Conservation (phyloP, 2,329 filamentous ascomycete species). For the Pezicula rhizophila region DNA sequence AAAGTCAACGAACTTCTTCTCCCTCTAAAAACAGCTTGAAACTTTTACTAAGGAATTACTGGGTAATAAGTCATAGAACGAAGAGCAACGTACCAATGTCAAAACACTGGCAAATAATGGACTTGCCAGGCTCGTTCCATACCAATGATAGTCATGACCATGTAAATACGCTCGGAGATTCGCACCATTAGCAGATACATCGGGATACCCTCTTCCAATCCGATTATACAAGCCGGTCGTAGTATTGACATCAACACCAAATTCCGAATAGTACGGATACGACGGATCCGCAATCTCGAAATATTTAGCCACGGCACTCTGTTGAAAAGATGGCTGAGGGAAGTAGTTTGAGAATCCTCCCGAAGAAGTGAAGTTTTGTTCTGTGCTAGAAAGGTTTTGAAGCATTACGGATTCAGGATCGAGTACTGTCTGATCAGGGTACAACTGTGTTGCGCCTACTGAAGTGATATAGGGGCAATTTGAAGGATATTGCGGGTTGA, state of each 20-base stretch:
- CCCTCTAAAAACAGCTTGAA: neutral
- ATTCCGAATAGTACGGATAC: conserved; percentile 1
- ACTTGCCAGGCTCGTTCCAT: conserved; percentile 11
- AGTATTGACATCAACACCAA: neutral
- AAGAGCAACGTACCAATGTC: neutral
- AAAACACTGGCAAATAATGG: neutral
- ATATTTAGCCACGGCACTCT: neutral
- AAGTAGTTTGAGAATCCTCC: conserved; percentile 8
- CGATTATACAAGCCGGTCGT: conserved; percentile 25
- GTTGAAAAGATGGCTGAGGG: neutral
- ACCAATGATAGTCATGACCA: conserved; percentile 7
- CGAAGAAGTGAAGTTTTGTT: conserved; percentile 22
- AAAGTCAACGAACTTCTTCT: conserved; percentile 28
- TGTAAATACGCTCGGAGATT: neutral
- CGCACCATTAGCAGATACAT: conserved; percentile 28
- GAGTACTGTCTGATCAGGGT: conserved; percentile 24
- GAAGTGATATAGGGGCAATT: conserved; percentile 31
- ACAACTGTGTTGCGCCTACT: conserved; percentile 26
- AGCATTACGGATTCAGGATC: neutral
- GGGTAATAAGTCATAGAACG: neutral
- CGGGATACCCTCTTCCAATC: conserved; percentile 43
- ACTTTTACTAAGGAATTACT: too few species aligned
- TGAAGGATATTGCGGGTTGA: conserved; percentile 34
- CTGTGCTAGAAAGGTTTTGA: neutral
- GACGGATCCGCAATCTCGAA: neutral